These are phyloP conservation scores for Malus fusca DNA, from an alignment of 306 rosid species.

Conservation along the genomic window DNA sequence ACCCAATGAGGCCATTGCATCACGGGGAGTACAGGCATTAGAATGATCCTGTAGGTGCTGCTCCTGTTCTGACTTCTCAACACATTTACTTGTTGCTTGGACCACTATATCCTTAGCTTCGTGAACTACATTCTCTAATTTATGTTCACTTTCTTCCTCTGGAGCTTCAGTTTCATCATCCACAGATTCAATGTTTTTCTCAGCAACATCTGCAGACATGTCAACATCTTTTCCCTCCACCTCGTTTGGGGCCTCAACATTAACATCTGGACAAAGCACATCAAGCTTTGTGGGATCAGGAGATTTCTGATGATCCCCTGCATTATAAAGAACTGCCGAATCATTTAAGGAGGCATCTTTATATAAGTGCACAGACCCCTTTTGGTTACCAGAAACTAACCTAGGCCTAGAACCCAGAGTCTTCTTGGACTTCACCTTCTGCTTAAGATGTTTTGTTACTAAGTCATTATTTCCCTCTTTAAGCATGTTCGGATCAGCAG, in stretches of 20 bases:
- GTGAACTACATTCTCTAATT: constrained; percentile 24
- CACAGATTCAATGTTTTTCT: constrained; percentile 25
- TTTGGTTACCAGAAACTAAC: constrained; percentile 34
- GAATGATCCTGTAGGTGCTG: constrained; percentile 16
- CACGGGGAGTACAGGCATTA: constrained; percentile 18
- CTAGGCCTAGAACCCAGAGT: constrained; percentile 55
- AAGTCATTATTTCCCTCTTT: constrained; percentile 25
- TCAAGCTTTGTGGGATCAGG: constrained; percentile 18
- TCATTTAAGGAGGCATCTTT: constrained; percentile 21
- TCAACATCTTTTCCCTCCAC: constrained; percentile 10
- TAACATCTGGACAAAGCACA: constrained; percentile 22
- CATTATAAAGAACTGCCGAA: constrained; percentile 12
- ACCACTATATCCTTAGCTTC: constrained; percentile 16
- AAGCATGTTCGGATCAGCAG: constrained; percentile 19
- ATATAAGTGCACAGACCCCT: constrained; percentile 29
- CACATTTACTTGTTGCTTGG: constrained; percentile 15
- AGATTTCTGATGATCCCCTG: constrained; percentile 16
- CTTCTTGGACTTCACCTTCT: constrained; percentile 45
- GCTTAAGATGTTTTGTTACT: constrained; percentile 28
- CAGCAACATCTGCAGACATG: constrained; percentile 18
- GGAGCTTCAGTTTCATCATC: constrained; percentile 78
- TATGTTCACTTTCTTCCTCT: constrained; percentile 39
- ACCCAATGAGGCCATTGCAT: constrained; percentile 24
- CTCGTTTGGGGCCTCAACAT: constrained; percentile 16
- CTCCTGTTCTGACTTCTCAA: constrained; percentile 22